phyloP scores from a whole-genome alignment of 495 filamentous ascomycete species.

The Xylaria intraflava region DNA sequence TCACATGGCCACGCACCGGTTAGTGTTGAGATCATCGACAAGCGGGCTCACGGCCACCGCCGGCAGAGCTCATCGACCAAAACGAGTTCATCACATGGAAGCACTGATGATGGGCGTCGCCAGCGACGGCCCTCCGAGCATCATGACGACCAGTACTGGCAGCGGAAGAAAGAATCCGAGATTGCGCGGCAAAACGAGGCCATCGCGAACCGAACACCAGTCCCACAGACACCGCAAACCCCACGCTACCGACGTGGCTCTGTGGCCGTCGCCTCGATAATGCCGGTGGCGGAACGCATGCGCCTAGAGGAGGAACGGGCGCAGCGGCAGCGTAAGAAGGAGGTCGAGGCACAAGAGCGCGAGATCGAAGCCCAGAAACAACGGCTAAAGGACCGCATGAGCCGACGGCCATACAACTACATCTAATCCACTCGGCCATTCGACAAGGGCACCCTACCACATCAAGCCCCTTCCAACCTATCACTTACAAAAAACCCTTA shows the following conservation, averaged over 20 bases:
- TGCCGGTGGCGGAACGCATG: conserved; percentile 19
- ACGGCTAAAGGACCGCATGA: conserved; percentile 21
- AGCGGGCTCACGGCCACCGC: conserved; percentile 15
- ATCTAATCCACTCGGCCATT: neutral
- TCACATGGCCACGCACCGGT: conserved; percentile 13
- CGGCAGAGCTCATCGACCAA: conserved; percentile 24
- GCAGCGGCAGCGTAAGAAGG: conserved; percentile 8
- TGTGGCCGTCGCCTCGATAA: conserved; percentile 13
- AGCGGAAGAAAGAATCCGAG: conserved; percentile 28
- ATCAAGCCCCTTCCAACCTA: too few species aligned
- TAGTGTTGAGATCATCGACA: conserved; percentile 23
- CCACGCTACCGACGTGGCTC: conserved; percentile 25
- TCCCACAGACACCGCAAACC: conserved; percentile 7
- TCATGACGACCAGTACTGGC: conserved; percentile 24
- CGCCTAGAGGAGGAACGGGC: conserved; percentile 6
- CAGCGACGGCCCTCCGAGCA: conserved; percentile 16
- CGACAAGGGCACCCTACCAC: too few species aligned
- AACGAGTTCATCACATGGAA: conserved; percentile 22
- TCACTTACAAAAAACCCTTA: neutral
- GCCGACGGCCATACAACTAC: neutral
- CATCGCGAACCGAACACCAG: conserved; percentile 22
- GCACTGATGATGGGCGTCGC: conserved; percentile 19
- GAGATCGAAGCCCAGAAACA: conserved; percentile 21
- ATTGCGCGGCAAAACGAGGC: conserved; percentile 30
- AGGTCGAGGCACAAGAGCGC: conserved; percentile 9